Evolutionary conservation across 2,329 filamentous ascomycete genomes (phyloP), one percentile per base, ranked within the genome.

Genomic region (Pezicula neosporulosa): DNA sequence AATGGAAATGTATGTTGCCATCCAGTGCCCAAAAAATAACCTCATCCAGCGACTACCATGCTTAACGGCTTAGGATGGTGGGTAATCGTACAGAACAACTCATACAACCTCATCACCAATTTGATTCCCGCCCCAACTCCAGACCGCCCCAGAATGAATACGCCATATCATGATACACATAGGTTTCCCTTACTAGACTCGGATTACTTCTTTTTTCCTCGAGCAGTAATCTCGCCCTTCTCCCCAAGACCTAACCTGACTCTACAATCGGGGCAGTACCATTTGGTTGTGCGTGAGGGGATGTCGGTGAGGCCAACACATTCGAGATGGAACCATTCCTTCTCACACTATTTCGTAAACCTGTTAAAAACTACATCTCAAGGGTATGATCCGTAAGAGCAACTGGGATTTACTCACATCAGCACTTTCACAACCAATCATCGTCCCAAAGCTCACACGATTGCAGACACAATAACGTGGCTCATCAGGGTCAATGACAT

Each of bases 291-390:
- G 16, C 87, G 77, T 2, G 84, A 80, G 10, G 89, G 88, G 53
- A 88, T 81, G 21, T 84, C 74, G 10, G 77, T 74, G 33, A 94
- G 73, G 5, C 78, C 83, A 6, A 94, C 86, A 63, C 89, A 94
- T 56, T 84, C 82, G 38, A 94, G 77, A 65, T 94, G 89, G 67
- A 93, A 94, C 89, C 89, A 94, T 68, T 93, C 88, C 56, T 83
- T 83, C 60, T 89, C 85, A 71, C 89, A 94, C 70, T 87, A 73
- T 33, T 28, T 2, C 44, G 36, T 38, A 47, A 18, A 24, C 18
- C n/a, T 36, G 54, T 67, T 52, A 66, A 53, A 28, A 44, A 16
- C 13, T n/a, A 44, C 3, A 21, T 15, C 4, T 27, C 44, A 49
- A 46, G 16, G 38, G 39, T 6, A 51, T 45, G 36, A 43, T 13